Conservation (phyloP, 2,329 filamentous ascomycete species). For the Monosporascus sp. region DNA sequence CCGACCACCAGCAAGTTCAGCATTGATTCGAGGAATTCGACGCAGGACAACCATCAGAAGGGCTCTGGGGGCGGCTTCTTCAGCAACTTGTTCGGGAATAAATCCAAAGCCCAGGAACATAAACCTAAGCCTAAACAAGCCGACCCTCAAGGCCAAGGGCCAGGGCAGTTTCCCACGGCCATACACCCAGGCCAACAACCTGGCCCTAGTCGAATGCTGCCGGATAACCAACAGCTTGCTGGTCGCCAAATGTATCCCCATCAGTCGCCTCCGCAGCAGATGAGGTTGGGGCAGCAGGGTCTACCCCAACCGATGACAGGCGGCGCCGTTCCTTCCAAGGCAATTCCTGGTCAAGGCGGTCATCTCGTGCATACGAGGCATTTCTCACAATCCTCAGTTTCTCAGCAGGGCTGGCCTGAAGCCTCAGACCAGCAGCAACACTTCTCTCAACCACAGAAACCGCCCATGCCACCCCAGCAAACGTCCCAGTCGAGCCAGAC, state of each 20-base stretch:
- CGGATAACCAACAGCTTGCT: conserved; percentile 17
- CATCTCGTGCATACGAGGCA: neutral
- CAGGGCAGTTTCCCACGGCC: conserved; percentile 10
- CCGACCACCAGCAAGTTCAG: neutral
- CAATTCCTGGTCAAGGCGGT: neutral
- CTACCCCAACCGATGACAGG: neutral
- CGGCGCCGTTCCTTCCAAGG: neutral
- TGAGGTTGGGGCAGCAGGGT: conserved; percentile 8
- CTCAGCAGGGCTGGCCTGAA: conserved; percentile 10
- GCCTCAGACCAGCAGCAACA: conserved; percentile 1
- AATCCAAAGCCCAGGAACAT: conserved; percentile 20
- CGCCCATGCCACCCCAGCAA: conserved; percentile 14
- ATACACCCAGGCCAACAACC: conserved; percentile 15
- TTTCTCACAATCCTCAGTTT: neutral
- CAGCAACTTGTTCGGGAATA: conserved; percentile 19
- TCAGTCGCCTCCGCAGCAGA: conserved; percentile 13
- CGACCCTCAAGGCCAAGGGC: conserved; percentile 10
- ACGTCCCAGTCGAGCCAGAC: conserved; percentile 11
- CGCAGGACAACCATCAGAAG: conserved; percentile 21
- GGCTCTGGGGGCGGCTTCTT: conserved; percentile 18
- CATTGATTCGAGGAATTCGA: conserved; percentile 1
- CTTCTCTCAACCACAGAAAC: conserved; percentile 6
- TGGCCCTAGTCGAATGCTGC: conserved; percentile 18
- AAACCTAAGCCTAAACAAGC: conserved; percentile 14
- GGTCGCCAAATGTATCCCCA: conserved; percentile 21